Percentiles rank a stretch among this genome's conserved stretches.
Conservation (phyloP, 2,329 filamentous ascomycete species). For the Sphaerulina musiva region DNA sequence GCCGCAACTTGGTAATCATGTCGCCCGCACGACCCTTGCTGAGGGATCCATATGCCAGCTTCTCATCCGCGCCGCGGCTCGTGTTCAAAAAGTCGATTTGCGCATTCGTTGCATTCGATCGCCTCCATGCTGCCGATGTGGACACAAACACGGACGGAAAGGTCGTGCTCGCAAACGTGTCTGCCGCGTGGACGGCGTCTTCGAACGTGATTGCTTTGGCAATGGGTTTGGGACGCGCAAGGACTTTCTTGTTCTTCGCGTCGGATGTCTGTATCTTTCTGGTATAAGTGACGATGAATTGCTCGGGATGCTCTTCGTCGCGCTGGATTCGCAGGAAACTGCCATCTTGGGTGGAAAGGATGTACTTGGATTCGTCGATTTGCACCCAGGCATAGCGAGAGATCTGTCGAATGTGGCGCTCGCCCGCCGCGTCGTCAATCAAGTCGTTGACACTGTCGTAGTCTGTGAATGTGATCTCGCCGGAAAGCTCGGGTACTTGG, state of each 20-base stretch:
- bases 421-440: slow-evolving; percentile 71
- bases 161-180: slow-evolving; percentile 49
- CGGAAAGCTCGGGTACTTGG: slow-evolving; percentile 21
- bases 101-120: slow-evolving; percentile 51
- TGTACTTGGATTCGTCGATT: slow-evolving; percentile 61
- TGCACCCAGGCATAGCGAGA: slow-evolving; percentile 79
- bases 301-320: slow-evolving; percentile 27
- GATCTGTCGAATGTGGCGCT: slow-evolving; percentile 68
- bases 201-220: slow-evolving; percentile 59
- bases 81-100: slow-evolving; percentile 68
- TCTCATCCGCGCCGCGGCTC: slow-evolving; percentile 49
- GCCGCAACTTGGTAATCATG: slow-evolving; percentile 87
- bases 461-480: slow-evolving; percentile 71
- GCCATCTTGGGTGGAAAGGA: slow-evolving; percentile 57
- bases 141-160: slow-evolving; percentile 55
- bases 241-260: slow-evolving; percentile 48
- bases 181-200: slow-evolving; percentile 74
- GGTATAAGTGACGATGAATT: slow-evolving; percentile 39
- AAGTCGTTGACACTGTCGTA: slow-evolving; percentile 91
- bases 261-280: slow-evolving; percentile 31
- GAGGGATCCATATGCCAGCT: slow-evolving; percentile 51
- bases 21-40: slow-evolving; percentile 77
- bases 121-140: slow-evolving; percentile 64
- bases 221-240: slow-evolving; percentile 61
- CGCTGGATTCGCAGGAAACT: slow-evolving; percentile 54